Conservation (phyloP, 352 stramenopile genomes). For the Globisporangium rhizosaccharum region DNA sequence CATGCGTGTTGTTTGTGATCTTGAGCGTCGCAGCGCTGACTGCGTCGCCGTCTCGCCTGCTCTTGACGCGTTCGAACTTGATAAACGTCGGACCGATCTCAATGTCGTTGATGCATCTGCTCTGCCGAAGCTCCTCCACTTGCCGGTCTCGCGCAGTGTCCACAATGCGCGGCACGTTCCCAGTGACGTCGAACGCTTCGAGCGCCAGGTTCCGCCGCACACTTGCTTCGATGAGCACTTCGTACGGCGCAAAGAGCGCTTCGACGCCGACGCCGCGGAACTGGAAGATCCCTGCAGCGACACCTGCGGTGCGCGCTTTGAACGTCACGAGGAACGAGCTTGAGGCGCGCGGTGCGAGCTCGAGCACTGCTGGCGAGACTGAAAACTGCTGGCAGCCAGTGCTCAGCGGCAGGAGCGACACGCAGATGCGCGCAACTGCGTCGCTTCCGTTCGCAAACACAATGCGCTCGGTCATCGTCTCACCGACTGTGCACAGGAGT, state of each 20-base stretch:
- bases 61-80: constrained; percentile 34
- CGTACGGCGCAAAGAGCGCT: constrained; percentile 61
- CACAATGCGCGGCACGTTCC: not conserved
- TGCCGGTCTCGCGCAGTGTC: constrained; percentile 2
- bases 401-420: constrained; percentile 76
- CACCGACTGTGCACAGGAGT: constrained; percentile 63
- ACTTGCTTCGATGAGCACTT: constrained; percentile 82
- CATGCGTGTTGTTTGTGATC: constrained; percentile 52
- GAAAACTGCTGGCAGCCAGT: constrained; percentile 82
- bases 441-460: constrained; percentile 69
- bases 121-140: constrained; percentile 47
- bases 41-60: constrained; percentile 18
- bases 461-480: constrained; percentile 69
- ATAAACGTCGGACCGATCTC: constrained; percentile 58
- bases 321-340: constrained; percentile 71
- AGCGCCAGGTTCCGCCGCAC: constrained; percentile 40
- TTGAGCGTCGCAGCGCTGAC: constrained; percentile 30
- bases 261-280: constrained; percentile 70
- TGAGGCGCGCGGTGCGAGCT: constrained; percentile 52
- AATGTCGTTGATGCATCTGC: constrained; percentile 36
- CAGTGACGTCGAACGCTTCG: constrained; percentile 10
- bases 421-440: constrained; percentile 57
- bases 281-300: constrained; percentile 81
- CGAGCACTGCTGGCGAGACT: constrained; percentile 67
- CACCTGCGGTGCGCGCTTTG: constrained; percentile 42